Evolutionary conservation across 306 rosid genomes (phyloP), one percentile per base, ranked within the genome.

Genomic region (Astragalus membranaceus): DNA sequence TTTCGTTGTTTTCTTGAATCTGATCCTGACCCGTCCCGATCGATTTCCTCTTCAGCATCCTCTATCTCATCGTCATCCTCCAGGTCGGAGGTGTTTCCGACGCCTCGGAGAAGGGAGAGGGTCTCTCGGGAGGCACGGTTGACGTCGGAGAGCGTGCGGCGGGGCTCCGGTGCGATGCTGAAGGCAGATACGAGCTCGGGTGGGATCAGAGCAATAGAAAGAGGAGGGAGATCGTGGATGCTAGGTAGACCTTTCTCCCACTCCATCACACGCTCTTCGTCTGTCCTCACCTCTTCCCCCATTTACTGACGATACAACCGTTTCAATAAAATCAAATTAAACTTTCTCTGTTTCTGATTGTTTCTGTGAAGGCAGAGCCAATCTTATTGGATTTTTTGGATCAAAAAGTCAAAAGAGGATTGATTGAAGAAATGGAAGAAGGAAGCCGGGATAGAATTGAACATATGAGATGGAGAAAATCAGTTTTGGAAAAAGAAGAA

Each of bases 131-230:
- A 90, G 3, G 97, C 97, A 41, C 87, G 96, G 68, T 84, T 86
- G 52, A 94, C 99, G 12, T 94, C 99, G 26, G 75, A 1, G 39
- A 55, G 26, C 0, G 91, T 79, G 39, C 92, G 89, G 58, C 16
- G 53, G 4, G 92, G 86, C 81, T 69, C 91, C 79, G 90, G 96
- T 3, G 89, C 78, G 67, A 94, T 94, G 62, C 96, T 84, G 71
- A 94, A 94, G 53, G 97, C 99, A 23, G 89, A 75, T 6, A 97
- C 97, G 0, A 94, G 87, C 71, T 88, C 95, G 59, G 82, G 85
- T 41, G 97, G 84, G 36, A 91, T 87, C 75, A 94, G 35, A 29
- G 42, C 53, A 85, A 88, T 96, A 16, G 92, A 85, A 3, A 94
- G 77, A 16, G 98, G 97, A 7, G 94, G 83, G 33, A 94, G 77